A percentile compares a stretch with the other conserved stretches of the same genome.
phyloP scores from a whole-genome alignment of 2,329 filamentous ascomycete species.

The Botrytis deweyae region DNA sequence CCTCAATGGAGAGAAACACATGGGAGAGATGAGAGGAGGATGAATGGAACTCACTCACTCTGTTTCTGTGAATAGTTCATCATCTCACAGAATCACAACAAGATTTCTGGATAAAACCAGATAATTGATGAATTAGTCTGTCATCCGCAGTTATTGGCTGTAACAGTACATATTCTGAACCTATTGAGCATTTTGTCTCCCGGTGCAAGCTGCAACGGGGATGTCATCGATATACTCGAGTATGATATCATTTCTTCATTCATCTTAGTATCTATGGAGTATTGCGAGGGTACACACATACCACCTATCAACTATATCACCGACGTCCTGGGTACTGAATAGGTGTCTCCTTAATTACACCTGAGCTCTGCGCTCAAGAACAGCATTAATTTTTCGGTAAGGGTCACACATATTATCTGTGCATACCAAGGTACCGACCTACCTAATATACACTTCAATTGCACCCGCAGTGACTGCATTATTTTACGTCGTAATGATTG shows the following conservation, averaged over 20 bases:
- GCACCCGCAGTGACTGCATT: background rate
- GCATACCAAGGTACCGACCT: background rate
- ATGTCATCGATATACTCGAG: background rate
- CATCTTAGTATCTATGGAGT: background rate
- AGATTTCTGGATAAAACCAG: background rate
- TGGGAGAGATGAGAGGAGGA: background rate
- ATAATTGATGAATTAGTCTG: background rate
- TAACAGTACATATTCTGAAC: background rate
- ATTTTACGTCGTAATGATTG: background rate
- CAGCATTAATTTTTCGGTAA: background rate
- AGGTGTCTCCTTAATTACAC: background rate
- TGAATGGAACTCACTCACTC: background rate
- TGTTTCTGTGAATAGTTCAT: background rate
- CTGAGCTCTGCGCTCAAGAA: background rate
- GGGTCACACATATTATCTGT: background rate
- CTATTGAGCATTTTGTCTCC: background rate
- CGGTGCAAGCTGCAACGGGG: background rate
- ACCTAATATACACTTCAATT: background rate
- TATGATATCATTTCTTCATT: slow-evolving; percentile 15
- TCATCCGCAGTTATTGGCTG: background rate
- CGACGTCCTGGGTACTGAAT: background rate
- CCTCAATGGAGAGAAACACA: background rate
- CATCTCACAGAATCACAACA: background rate
- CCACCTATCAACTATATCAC: background rate
- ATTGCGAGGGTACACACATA: background rate